Base-by-base conservation (phyloP, 306 rosid species). In the Prunus campanulata region DNA sequence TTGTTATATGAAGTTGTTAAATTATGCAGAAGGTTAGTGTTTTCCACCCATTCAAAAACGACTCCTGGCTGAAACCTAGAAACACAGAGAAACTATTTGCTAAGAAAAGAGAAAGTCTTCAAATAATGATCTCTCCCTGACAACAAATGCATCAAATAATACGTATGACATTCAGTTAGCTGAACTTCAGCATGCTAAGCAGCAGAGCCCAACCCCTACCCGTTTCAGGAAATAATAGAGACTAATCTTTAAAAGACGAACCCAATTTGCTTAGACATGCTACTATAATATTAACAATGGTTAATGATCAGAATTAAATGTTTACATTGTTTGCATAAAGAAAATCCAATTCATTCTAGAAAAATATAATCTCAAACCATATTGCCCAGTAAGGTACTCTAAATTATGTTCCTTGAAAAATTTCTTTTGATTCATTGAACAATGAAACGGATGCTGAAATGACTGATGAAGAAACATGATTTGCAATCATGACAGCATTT, bases 151-250 rank as follows among this genome's bases (percentile, higher is more conserved):
- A 9, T 1, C 49, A 39, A 9, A 29, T 65, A 65, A 1, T 18
- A 65, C 7, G 20, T 55, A 20, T n/a, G 22, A 22, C 25, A 56
- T 71, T 22, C 16, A 54, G 75, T 54, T 42, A 66, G 42, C 52
- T 12, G 71, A 66, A 66, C 22, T 42, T 66, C 29, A 25, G 71
- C 52, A n/a, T 66, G 52, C 52, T 51, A 70, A 52, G 32, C 49
- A 55, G 50, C 30, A 11, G 6, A 51, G 19, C 18, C 44, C 25
- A 24, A 42, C 15, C 12, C 19, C 47, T 32, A 39, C 69, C 13
- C 12, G n/a, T 74, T 61, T 60, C 27, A 48, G 59, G 69, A 60
- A 72, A 39, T 19, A 27, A 18, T n/a, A 35, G n/a, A 12, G 25
- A 54, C 75, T 71, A 71, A 4, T 30, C 11, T 30, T 54, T 35